Evolutionary conservation across 2,329 filamentous ascomycete genomes (phyloP), one percentile per base, ranked within the genome.

Genomic region (Juglanconis juglandina): DNA sequence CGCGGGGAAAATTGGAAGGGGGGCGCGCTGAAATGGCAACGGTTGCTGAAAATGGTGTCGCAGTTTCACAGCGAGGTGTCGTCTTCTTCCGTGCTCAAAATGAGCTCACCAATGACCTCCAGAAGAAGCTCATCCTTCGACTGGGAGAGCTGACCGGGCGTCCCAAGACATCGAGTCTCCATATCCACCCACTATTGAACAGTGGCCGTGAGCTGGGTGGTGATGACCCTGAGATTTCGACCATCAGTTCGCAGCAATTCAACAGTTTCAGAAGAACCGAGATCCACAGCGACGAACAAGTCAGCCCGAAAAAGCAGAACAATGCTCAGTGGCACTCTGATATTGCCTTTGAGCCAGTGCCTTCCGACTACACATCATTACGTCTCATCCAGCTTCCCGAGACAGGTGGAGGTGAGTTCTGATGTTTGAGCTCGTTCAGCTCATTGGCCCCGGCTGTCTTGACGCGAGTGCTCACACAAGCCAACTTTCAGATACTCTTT

Each of bases 1-100:
- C 11, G n/a, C n/a, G n/a, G n/a, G n/a, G n/a, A n/a, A n/a, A n/a
- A n/a, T n/a, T 48, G 9, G 6, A 14, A 46, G 7, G 39, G 9
- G 8, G 3, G 3, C 5, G 30, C n/a, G n/a, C n/a, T n/a, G 3
- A 1, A 47, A 13, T 1, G 8, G 39, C 47, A n/a, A 17, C 10
- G 5, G 3, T 33, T 55, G n/a, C 17, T 41, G 8, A 58, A n/a
- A 34, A 7, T 10, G 33, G 5, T 13, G 3, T 10, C 46, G 1
- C 39, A 86, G 84, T 87, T 63, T 86, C 85, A 1, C 79, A 83
- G 63, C 78, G 86, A 13, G 85, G 85, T 1, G 86, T 88, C 2
- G 85, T 88, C 46, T 87, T 88, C 72, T 86, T 88, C 70, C 81
- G 86, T 13, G 76, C 79, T 9, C 86, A 89, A 63, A 75, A 85